Percentiles rank a stretch among this genome's conserved stretches.
Evolutionary conservation across 108 stramenopile species (phyloP).

Genomic region (Tribonema minus): DNA sequence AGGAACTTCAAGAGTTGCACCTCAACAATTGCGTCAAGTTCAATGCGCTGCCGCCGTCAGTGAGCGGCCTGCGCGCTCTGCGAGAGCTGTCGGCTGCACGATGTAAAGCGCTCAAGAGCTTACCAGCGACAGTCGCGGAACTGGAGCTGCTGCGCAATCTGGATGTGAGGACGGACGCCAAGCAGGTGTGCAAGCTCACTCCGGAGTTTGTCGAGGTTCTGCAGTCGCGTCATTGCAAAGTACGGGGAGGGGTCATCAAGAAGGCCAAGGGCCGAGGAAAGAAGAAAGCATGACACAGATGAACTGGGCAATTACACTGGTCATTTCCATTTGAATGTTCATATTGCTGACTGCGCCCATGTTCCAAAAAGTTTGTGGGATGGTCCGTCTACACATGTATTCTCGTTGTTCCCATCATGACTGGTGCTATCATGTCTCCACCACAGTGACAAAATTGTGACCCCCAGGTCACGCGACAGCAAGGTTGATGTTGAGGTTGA

Average conservation of each 20-base stretch:
- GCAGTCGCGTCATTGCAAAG: conserved; percentile 32
- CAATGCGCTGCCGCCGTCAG: conserved; percentile 13
- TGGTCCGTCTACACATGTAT: no score
- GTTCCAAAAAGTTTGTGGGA: no score
- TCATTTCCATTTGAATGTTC: no score
- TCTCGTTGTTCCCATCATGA: no score
- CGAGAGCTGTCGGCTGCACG: conserved; percentile 42
- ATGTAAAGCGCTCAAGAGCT: conserved; percentile 50
- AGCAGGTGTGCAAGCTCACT: conserved; percentile 56
- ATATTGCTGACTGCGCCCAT: no score
- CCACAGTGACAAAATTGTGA: no score
- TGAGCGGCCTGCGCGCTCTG: conserved; percentile 42
- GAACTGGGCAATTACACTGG: no score
- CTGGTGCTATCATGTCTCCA: no score
- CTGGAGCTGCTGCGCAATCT: conserved; percentile 39
- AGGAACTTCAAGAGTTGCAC: no score
- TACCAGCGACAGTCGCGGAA: conserved; percentile 35
- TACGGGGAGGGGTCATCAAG: conserved; percentile 54
- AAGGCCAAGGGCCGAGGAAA: conserved; percentile 43
- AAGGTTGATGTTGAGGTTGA: no score
- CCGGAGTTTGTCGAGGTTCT: conserved; percentile 49
- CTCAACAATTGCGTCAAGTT: no score
- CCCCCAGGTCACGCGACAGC: no score
- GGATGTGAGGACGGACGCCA: conserved; percentile 52
- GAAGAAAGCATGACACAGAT: neutral